Conservation (phyloP, 495 filamentous ascomycete species). For the Neurospora discreta region DNA sequence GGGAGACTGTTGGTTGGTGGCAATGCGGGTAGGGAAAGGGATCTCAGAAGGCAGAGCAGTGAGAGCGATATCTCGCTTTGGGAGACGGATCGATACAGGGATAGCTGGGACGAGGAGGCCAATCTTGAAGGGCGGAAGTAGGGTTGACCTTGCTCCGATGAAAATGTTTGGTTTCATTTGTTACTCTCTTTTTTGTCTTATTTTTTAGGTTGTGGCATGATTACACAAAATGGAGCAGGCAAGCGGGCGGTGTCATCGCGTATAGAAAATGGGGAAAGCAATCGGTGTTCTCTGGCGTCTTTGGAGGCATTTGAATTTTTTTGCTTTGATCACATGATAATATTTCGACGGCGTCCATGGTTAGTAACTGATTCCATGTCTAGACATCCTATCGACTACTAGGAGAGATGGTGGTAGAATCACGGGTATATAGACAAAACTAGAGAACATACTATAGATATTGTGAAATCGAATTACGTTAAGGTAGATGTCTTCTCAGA, state of each 20-base stretch:
- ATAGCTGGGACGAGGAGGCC: conserved; percentile 20
- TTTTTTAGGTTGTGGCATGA: background rate
- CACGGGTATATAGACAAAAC: background rate
- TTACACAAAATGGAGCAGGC: background rate
- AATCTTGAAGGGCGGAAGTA: background rate
- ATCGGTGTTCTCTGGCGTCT: background rate
- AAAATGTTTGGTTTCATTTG: background rate
- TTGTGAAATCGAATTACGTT: background rate
- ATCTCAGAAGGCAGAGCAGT: background rate
- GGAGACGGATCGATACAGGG: conserved; percentile 31
- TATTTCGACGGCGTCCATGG: background rate
- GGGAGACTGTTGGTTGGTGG: background rate
- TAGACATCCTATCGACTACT: background rate
- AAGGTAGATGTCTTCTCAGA: background rate
- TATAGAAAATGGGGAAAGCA: background rate
- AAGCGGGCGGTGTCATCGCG: background rate
- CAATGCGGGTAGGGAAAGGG: background rate
- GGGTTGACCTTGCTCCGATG: background rate
- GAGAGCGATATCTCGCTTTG: conserved; percentile 53
- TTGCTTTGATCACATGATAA: background rate
- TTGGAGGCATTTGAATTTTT: background rate
- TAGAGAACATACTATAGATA: background rate
- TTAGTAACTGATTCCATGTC: background rate
- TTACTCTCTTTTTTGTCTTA: background rate
- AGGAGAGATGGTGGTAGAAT: background rate